Percentiles rank a stretch among this genome's conserved stretches.
Evolutionary conservation across 345 rosid genomes (phyloP).

Genomic region (Rhizophora apiculata): DNA sequence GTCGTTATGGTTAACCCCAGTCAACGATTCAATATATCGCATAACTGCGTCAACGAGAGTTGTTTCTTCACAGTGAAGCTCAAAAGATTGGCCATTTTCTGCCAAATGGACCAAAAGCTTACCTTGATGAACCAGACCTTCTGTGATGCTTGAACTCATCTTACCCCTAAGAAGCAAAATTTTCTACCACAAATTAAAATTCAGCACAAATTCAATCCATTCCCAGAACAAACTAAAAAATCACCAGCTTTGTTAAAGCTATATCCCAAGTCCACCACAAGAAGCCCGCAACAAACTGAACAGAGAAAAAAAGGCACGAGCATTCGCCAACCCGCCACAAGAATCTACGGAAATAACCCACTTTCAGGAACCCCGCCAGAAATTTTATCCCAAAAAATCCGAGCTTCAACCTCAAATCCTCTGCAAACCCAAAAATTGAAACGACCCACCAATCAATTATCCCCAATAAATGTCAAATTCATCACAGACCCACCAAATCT

Average conservation of each 20-base stretch:
- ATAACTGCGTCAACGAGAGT: conserved; percentile 73
- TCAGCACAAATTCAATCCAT: conserved; percentile 13
- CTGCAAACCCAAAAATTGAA: conserved; percentile 20
- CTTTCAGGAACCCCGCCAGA: conserved; percentile 6
- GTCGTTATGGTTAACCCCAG: conserved; percentile 59
- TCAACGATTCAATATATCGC: conserved; percentile 51
- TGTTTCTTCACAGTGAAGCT: conserved; percentile 59
- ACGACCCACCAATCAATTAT: conserved; percentile 21
- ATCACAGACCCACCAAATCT: conserved; percentile 20
- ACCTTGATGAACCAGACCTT: conserved; percentile 46
- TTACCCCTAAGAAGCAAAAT: conserved; percentile 28
- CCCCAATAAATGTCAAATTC: conserved; percentile 19
- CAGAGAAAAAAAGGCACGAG: neutral
- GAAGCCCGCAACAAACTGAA: conserved; percentile 13
- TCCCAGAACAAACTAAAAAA: neutral
- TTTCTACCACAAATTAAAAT: conserved; percentile 29
- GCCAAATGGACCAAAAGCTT: conserved; percentile 84
- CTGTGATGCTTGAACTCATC: conserved; percentile 72
- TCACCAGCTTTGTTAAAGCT: conserved; percentile 13
- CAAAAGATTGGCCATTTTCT: conserved; percentile 80
- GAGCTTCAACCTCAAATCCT: conserved; percentile 22
- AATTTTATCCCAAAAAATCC: conserved; percentile 9
- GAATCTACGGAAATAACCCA: conserved; percentile 13
- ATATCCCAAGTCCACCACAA: conserved; percentile 25
- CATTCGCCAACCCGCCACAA: conserved; percentile 5